Base-by-base conservation (phyloP, 2,329 filamentous ascomycete species). In the Ceratocystis harringtonii region DNA sequence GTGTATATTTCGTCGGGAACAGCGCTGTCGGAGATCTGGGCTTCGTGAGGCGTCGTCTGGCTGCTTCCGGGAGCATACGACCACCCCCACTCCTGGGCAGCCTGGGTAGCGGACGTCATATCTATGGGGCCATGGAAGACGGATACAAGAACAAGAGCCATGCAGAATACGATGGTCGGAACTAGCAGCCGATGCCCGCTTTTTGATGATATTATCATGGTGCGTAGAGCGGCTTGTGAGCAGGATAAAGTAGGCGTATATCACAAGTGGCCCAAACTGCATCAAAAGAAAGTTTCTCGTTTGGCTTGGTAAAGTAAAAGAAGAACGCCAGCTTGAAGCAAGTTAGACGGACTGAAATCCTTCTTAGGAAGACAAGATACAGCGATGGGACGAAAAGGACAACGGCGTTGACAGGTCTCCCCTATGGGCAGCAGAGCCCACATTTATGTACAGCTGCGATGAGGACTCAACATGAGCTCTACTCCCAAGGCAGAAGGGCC, bases 91-190 rank as follows among this genome's bases (percentile, higher is more conserved):
- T 63, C 32, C 8, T 66, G 64, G 3, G 22, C 61, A 44, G 41
- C 41, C 36, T 66, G 48, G 4, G 64, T 48, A 10, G 48, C 48
- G 19, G 44, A 32, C 5, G 61, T 52, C n/a, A 57, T 36, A 7
- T 50, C 60, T 5, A 63, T 43, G 12, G 65, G 63, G 22, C 65
- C 60, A 30, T 28, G 50, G 41, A 61, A 43, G 30, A 65, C 22
- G 5, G 22, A 61, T 19, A 67, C 43, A 61, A 65, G 43, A 17
- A 55, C 52, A 32, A 28, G n/a, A 25, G 65, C 25, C 41, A 62
- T 52, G 1, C 50, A 43, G 8, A 65, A 36, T 8, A 57, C 41
- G 8, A 36, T 57, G 4, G 61, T 17, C 30, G 58, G 62, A 32
- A 67, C 19, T 10, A 67, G 25, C 5, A 63, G 30, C 12, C 60